Evolutionary conservation across 768 basidiomycete genomes (phyloP).

Genomic region (Goffeauzyma gilvescens): DNA sequence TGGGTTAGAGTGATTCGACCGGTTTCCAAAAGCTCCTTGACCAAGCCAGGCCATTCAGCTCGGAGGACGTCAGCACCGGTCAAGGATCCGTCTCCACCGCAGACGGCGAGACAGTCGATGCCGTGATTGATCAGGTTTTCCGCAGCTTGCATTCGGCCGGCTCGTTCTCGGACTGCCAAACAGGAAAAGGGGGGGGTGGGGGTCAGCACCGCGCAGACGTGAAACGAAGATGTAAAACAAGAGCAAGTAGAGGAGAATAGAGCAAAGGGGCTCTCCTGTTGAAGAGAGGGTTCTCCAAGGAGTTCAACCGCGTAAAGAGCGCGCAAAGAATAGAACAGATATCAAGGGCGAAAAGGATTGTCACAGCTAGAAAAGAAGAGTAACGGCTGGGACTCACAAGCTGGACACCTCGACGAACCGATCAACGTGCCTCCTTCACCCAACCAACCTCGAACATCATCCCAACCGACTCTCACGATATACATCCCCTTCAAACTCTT

Average conservation of each 20-base stretch:
- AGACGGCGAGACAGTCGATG: constrained; percentile 89
- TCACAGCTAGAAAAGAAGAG: background rate
- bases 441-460: constrained; percentile 92
- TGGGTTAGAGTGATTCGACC: constrained; percentile 60
- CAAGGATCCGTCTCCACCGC: constrained; percentile 89
- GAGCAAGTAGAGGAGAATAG: background rate
- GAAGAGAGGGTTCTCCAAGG: no score
- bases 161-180: constrained; percentile 53
- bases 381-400: constrained; percentile 19
- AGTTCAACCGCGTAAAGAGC: no score
- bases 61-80: constrained; percentile 91
- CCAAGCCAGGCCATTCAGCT: constrained; percentile 78
- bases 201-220: background rate
- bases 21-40: constrained; percentile 46
- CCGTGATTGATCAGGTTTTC: constrained; percentile 86
- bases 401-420: constrained; percentile 28
- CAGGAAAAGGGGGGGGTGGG: background rate
- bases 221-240: background rate
- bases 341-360: no score
- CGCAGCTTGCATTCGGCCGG: constrained; percentile 76
- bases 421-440: constrained; percentile 39
- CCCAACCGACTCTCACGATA: constrained; percentile 92
- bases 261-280: no score
- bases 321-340: no score
- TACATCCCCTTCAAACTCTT: constrained; percentile 65